Evolutionary conservation across 345 rosid genomes (phyloP).

Genomic region (Euphorbia lathyris): DNA sequence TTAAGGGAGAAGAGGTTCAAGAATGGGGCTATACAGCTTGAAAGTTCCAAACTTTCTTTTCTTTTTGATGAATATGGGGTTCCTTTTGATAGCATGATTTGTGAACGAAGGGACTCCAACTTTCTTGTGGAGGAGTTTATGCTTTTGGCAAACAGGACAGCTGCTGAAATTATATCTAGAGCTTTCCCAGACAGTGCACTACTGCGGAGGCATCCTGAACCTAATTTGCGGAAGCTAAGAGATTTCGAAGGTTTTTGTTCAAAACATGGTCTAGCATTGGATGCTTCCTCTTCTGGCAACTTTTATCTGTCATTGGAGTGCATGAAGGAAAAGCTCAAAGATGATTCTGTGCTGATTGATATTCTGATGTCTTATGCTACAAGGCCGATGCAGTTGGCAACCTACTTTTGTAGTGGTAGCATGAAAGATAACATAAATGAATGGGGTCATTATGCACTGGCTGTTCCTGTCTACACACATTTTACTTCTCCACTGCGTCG

Average conservation of each 20-base stretch:
- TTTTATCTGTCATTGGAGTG: slow-evolving; percentile 54
- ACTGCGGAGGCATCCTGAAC: slow-evolving; percentile 86
- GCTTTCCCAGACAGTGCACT: slow-evolving; percentile 76
- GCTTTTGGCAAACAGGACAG: slow-evolving; percentile 87
- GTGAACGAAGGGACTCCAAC: slow-evolving; percentile 45
- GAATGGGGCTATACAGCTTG: slow-evolving; percentile 76
- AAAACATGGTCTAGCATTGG: slow-evolving; percentile 68
- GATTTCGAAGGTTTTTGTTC: slow-evolving; percentile 77
- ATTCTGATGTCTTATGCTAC: slow-evolving; percentile 66
- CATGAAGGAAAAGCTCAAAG: slow-evolving; percentile 59
- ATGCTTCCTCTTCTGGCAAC: slow-evolving; percentile 68
- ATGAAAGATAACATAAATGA: slow-evolving; percentile 46
- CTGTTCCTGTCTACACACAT: slow-evolving; percentile 84
- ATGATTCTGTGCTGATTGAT: slow-evolving; percentile 58
- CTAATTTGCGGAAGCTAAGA: slow-evolving; percentile 74
- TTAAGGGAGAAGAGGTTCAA: slow-evolving; percentile 57
- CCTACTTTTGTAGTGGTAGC: slow-evolving; percentile 76
- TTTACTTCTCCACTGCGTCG: slow-evolving; percentile 91
- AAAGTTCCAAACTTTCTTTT: slow-evolving; percentile 50
- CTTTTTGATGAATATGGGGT: slow-evolving; percentile 66
- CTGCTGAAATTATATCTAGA: slow-evolving; percentile 82
- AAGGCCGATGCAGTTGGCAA: slow-evolving; percentile 77
- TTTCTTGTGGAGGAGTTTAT: slow-evolving; percentile 88
- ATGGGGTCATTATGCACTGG: slow-evolving; percentile 86
- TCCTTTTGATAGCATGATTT: slow-evolving; percentile 56